phyloP scores from a whole-genome alignment of 225 moss, liverwort and hornwort species.

The Bryoerythrophyllum caledonicum region DNA sequence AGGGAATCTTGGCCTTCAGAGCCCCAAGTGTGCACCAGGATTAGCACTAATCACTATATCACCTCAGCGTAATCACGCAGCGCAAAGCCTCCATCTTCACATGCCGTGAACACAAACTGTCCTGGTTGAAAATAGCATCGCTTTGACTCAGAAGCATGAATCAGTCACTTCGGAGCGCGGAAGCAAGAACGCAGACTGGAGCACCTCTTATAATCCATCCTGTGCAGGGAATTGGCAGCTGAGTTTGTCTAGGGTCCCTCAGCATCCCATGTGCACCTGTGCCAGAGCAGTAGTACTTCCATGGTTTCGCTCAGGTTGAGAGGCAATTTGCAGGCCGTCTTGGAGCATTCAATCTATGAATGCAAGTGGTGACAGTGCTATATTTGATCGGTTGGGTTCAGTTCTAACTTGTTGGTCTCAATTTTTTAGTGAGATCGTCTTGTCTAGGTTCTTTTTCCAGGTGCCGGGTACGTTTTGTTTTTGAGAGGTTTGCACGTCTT shows the following conservation, averaged over 20 bases:
- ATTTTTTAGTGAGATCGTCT: too few relatives aligned
- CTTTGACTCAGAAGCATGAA: neutral
- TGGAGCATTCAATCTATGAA: too few relatives aligned
- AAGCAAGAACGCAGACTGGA: too few relatives aligned
- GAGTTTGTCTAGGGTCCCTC: neutral
- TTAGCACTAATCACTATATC: neutral
- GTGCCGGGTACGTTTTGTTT: too few relatives aligned
- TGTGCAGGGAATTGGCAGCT: neutral
- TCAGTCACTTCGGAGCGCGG: neutral
- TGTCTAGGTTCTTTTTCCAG: too few relatives aligned
- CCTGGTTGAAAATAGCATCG: neutral
- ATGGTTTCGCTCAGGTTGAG: too few relatives aligned
- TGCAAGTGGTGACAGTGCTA: too few relatives aligned
- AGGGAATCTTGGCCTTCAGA: neutral
- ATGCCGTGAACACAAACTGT: neutral
- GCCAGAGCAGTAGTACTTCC: neutral
- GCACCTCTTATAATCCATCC: too few relatives aligned
- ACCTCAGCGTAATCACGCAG: conserved; percentile 2
- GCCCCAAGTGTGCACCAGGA: neutral
- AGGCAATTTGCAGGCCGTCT: too few relatives aligned
- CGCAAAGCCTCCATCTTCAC: neutral
- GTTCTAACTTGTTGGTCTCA: too few relatives aligned
- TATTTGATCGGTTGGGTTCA: too few relatives aligned
- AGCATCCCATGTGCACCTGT: neutral
- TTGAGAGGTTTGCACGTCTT: too few relatives aligned